Conservation (phyloP, 148 eudicot genomes). For the Chenopodium berlandieri region DNA sequence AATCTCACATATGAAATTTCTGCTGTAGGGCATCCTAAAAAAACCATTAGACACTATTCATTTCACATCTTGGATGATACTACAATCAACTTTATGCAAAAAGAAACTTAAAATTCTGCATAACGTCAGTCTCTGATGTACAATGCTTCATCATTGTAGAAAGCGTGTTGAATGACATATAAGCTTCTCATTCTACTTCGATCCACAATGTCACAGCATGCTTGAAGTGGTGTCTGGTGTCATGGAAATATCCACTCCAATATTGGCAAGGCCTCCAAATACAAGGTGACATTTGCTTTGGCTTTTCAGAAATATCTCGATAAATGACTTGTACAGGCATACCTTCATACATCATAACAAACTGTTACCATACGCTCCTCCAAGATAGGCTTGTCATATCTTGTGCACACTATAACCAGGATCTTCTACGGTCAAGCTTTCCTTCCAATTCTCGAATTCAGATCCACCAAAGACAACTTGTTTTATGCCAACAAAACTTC, state of each 20-base stretch:
- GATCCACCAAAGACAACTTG: constrained; percentile 89
- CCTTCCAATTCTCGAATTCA: constrained; percentile 79
- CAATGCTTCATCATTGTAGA: neutral
- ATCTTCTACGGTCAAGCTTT: constrained; percentile 61
- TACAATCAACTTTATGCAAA: neutral
- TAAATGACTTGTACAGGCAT: neutral
- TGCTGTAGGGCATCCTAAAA: neutral
- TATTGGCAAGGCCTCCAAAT: neutral
- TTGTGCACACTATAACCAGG: constrained; percentile 64
- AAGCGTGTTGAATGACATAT: neutral
- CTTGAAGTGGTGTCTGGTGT: neutral
- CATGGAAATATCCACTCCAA: neutral
- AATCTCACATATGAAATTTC: neutral
- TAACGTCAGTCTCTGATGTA: neutral
- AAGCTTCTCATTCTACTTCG: neutral
- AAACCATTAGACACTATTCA: neutral
- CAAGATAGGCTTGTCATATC: constrained; percentile 35
- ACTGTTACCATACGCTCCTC: neutral
- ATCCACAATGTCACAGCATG: neutral
- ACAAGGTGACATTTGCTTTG: neutral
- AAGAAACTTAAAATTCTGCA: neutral
- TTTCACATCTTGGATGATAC: neutral
- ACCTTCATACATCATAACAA: neutral
- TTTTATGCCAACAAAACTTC: constrained; percentile 83
- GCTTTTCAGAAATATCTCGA: neutral